Evolutionary conservation across 148 eudicot species (phyloP), one percentile per base, ranked within the genome.

Genomic region (Pharnaceum exiguum): DNA sequence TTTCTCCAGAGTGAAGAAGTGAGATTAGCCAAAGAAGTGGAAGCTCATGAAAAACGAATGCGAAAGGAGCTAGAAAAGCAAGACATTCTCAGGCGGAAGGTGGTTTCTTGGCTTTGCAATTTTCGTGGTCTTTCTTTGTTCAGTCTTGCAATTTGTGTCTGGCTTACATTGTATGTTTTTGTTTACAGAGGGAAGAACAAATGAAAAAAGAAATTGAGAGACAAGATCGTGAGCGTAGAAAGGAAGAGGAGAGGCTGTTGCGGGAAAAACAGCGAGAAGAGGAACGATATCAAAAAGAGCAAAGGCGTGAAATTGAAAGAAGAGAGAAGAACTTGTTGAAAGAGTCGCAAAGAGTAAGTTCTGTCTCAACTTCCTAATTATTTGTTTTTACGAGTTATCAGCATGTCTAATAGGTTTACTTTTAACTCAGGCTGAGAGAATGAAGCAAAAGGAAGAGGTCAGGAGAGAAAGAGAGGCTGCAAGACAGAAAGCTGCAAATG

Each of bases 141-240:
- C n/a, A n/a, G n/a, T 45, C 9, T 24, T 37, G 50, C 49, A 54
- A 53, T 54, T 26, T 35, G 31, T 17, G 52, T 63, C 59, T 55
- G 21, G 46, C 38, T 70, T 29, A 58, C 68, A 26, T 23, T 30
- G 28, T 28, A 7, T 30, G 11, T 72, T 57, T 10, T 67, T 70
- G 37, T 54, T 51, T 73, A 7, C 56, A 91, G 96, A 85, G 90
- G 76, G 98, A 91, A 70, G 96, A 87, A 50, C 88, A 87, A 76
- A 85, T 87, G 82, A 83, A 60, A 71, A 91, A 85, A 71, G 98
- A 91, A 65, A 82, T 87, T 94, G 98, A 91, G 74, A 85, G 88
- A 71, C 94, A 77, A 57, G 97, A 90, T 8, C 86, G 95, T 17
- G 97, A 90, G 63, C 77, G 96, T 48, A 77, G 83, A 52, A 87